A percentile compares a stretch with the other conserved stretches of the same genome.
phyloP scores from a whole-genome alignment of 345 rosid genomes.

The Psidium guajava region DNA sequence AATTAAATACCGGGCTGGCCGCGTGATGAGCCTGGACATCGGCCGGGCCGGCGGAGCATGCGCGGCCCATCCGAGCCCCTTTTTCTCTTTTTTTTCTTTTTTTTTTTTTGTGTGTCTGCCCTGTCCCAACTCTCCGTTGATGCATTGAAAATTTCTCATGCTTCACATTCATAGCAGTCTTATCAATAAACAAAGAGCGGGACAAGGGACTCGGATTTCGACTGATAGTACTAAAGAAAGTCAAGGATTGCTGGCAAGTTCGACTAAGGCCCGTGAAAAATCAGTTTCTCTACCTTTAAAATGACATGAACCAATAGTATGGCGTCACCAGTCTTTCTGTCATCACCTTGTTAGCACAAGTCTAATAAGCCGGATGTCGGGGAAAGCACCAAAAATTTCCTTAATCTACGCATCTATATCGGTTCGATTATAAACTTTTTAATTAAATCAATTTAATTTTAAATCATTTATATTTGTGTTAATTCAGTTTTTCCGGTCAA shows the following conservation, averaged over 20 bases:
- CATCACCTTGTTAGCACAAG: neutral
- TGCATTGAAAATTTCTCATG: neutral
- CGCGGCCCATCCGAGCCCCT: neutral
- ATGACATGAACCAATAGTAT: neutral
- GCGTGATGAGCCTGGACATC: neutral
- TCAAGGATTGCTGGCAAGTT: neutral
- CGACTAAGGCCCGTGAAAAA: neutral
- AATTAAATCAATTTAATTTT: no score
- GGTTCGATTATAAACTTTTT: no score
- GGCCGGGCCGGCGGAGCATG: neutral
- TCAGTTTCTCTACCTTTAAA: neutral
- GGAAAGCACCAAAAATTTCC: no score
- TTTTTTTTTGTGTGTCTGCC: neutral
- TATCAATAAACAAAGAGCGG: neutral
- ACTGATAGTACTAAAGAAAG: neutral
- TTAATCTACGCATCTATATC: no score
- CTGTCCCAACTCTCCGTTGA: neutral
- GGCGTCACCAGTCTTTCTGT: neutral
- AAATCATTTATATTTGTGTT: no score
- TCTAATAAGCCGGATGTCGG: neutral
- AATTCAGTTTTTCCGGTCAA: no score
- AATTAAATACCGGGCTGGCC: neutral
- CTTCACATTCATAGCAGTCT: neutral
- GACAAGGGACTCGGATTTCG: neutral
- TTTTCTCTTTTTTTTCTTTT: neutral